Conservation (phyloP, 805 yeast genomes). For the Starmerella tilneyi region DNA sequence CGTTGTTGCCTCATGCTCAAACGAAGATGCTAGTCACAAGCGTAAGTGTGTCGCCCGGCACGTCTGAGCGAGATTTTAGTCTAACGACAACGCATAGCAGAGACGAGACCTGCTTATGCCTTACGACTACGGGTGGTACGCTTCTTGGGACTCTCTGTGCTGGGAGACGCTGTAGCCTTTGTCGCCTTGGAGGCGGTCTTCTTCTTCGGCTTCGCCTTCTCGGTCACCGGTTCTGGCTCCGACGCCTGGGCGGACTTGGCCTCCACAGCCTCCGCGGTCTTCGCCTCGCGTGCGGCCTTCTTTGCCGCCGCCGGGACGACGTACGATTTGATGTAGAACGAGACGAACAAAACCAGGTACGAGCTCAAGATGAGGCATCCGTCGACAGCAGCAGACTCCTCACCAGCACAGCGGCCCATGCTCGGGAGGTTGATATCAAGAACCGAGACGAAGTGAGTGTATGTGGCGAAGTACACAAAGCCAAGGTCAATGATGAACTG, state of each 20-base stretch:
- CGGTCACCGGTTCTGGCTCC: conserved; percentile 1
- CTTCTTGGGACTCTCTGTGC: conserved; percentile 16
- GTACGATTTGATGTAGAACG: conserved; percentile 84
- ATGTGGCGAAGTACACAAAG: conserved; percentile 89
- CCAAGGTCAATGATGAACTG: conserved; percentile 84
- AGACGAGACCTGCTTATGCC: conserved; percentile 17
- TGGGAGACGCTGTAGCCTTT: conserved; percentile 2
- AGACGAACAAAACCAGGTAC: conserved; percentile 79
- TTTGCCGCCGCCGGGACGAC: conserved; percentile 33
- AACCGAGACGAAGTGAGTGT: conserved; percentile 70
- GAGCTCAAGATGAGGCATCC: conserved; percentile 84
- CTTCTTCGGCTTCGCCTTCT: neutral
- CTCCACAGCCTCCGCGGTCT: conserved; percentile 9
- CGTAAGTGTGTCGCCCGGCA: neutral
- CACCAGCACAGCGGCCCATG: conserved; percentile 79
- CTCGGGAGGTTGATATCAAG: conserved; percentile 58
- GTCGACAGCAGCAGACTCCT: conserved; percentile 82
- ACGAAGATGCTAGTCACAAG: too few species aligned
- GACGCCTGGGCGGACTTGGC: neutral
- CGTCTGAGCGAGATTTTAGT: too few species aligned
- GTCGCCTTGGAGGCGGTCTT: conserved; percentile 1
- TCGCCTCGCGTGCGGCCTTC: conserved; percentile 14
- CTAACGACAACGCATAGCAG: too few species aligned
- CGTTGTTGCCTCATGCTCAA: too few species aligned
- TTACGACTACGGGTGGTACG: conserved; percentile 22